Evolutionary conservation across 1,139 yeast genomes (phyloP).

Genomic region (Hyphopichia pseudoburtonii): DNA sequence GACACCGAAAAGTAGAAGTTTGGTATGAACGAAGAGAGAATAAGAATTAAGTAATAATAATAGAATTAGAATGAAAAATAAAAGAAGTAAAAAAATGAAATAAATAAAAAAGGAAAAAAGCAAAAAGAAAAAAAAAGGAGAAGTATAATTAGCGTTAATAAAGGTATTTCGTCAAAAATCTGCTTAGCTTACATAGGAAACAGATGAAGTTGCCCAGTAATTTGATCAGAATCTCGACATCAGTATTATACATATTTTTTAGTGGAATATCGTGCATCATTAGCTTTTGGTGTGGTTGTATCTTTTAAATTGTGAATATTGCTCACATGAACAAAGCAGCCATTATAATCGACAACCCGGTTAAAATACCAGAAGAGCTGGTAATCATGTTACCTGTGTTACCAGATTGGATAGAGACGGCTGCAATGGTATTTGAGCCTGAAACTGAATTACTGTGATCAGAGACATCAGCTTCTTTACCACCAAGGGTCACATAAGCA

Average conservation of each 20-base stretch:
- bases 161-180: background rate
- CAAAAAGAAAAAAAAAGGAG: no score
- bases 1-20: no score
- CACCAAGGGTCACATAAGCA: constrained; percentile 6
- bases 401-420: constrained; percentile 8
- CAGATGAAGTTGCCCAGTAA: constrained; percentile 22
- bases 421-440: constrained; percentile 6
- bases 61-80: background rate
- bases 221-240: constrained; percentile 9
- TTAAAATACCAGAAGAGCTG: constrained; percentile 1
- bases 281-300: background rate
- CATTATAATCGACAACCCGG: constrained; percentile 3
- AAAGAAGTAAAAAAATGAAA: background rate
- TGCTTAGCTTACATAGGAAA: no score
- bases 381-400: constrained; percentile 7
- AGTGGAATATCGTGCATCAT: constrained; percentile 1
- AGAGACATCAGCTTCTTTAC: constrained; percentile 4
- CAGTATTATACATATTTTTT: constrained; percentile 1
- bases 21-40: no score
- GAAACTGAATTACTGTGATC: constrained; percentile 6
- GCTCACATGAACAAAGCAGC: constrained; percentile 4
- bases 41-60: no score
- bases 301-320: background rate
- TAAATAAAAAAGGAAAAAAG: background rate
- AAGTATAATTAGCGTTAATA: background rate